Conservation (phyloP, 441 rosid species). For the Rhodomyrtus psidioides region DNA sequence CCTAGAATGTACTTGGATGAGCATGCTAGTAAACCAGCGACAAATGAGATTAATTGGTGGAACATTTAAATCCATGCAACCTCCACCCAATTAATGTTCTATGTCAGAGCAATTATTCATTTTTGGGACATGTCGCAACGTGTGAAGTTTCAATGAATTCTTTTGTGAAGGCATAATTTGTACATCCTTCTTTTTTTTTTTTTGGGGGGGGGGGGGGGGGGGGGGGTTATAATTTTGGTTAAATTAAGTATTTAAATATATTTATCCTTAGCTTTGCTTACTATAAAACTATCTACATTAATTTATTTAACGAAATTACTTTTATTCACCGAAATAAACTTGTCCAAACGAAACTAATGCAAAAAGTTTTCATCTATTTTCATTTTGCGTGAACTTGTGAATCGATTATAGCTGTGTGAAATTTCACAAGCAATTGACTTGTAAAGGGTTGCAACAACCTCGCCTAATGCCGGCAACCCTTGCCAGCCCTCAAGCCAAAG, state of each 20-base stretch:
- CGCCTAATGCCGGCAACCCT: too few species aligned
- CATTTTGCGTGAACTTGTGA: not conserved
- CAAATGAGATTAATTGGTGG: too few species aligned
- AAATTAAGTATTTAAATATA: not conserved
- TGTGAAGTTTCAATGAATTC: not conserved
- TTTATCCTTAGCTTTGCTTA: not conserved
- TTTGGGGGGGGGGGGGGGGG: too few species aligned
- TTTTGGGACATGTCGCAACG: not conserved
- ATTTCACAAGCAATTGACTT: not conserved
- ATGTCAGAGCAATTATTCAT: not conserved
- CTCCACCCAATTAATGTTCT: not conserved
- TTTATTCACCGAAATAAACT: not conserved
- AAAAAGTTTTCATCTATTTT: not conserved
- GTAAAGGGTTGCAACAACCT: too few species aligned
- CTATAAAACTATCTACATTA: not conserved
- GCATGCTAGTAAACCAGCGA: not conserved
- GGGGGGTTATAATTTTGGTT: too few species aligned
- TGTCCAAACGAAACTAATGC: rapidly evolving
- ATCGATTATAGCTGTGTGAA: not conserved
- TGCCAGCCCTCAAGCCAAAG: too few species aligned
- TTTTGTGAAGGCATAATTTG: not conserved
- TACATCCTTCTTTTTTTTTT: not conserved
- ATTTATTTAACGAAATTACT: not conserved
- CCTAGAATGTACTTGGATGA: not conserved
- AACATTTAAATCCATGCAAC: too few species aligned